phyloP scores from a whole-genome alignment of 2,329 filamentous ascomycete genomes.

The Diaporthe capsici region DNA sequence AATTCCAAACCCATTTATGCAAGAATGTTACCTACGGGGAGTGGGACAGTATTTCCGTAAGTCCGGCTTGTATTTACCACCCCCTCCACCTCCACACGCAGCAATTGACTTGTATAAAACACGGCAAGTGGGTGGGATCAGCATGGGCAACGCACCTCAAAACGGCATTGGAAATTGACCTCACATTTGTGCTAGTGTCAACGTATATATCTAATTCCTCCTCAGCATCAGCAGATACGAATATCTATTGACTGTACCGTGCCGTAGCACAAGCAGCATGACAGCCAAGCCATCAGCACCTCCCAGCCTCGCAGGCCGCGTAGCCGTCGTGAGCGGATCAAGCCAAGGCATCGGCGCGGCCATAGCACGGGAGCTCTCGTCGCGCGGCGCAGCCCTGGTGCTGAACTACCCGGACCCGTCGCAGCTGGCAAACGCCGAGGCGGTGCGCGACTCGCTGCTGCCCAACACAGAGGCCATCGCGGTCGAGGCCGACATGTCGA shows the following conservation, averaged over 20 bases:
- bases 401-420: slow-evolving; percentile 8
- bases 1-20: neutral
- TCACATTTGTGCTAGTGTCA: neutral
- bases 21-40: neutral
- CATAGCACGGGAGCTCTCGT: slow-evolving; percentile 33
- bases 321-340: neutral
- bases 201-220: neutral
- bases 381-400: slow-evolving; percentile 22
- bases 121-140: neutral
- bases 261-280: neutral
- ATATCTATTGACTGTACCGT: no score
- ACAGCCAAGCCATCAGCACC: neutral
- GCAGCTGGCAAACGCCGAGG: neutral
- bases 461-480: slow-evolving; percentile 57
- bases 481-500: slow-evolving; percentile 70
- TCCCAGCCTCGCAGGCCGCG: neutral
- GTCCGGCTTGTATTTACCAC: neutral
- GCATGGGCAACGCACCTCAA: neutral
- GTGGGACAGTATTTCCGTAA: neutral
- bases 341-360: slow-evolving; percentile 1
- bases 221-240: neutral
- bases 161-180: no score
- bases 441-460: slow-evolving; percentile 58
- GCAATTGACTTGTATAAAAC: neutral
- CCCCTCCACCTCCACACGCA: neutral